A percentile compares a stretch with the other conserved stretches of the same genome.
phyloP scores from a whole-genome alignment of 306 rosid species.

The Quercus alba region DNA sequence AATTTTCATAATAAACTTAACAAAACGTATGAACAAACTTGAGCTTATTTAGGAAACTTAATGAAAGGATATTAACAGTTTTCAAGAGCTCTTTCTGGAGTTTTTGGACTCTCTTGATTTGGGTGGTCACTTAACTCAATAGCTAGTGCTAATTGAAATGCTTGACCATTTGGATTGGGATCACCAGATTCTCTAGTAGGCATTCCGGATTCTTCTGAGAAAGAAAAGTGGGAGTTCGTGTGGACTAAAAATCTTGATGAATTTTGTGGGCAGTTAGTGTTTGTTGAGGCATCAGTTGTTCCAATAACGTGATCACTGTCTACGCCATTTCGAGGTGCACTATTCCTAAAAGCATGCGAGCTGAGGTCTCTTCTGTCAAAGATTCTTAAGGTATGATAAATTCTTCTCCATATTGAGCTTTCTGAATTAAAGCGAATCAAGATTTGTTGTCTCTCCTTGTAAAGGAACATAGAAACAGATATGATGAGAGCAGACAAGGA shows the following conservation, averaged over 20 bases:
- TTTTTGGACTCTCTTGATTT: no score
- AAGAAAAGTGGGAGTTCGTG: neutral
- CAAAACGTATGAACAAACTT: no score
- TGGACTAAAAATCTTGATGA: neutral
- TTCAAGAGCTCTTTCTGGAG: no score
- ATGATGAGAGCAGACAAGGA: constrained; percentile 26
- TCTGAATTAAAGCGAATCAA: neutral
- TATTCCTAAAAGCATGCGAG: constrained; percentile 19
- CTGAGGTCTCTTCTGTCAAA: constrained; percentile 28
- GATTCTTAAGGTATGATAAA: neutral
- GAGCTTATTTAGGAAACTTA: no score
- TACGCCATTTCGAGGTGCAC: neutral
- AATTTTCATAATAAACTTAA: no score
- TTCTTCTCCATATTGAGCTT: neutral
- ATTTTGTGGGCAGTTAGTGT: neutral
- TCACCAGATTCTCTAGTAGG: neutral
- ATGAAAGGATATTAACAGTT: no score
- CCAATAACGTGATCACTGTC: neutral
- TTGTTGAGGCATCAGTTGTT: neutral
- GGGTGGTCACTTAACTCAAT: no score
- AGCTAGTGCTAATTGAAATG: neutral
- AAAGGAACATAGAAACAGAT: neutral
- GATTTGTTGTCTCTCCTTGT: neutral
- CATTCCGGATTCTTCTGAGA: neutral
- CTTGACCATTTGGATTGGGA: neutral